Evolutionary conservation across 352 stramenopile species (phyloP).

Genomic region (Plasmopara halstedii): DNA sequence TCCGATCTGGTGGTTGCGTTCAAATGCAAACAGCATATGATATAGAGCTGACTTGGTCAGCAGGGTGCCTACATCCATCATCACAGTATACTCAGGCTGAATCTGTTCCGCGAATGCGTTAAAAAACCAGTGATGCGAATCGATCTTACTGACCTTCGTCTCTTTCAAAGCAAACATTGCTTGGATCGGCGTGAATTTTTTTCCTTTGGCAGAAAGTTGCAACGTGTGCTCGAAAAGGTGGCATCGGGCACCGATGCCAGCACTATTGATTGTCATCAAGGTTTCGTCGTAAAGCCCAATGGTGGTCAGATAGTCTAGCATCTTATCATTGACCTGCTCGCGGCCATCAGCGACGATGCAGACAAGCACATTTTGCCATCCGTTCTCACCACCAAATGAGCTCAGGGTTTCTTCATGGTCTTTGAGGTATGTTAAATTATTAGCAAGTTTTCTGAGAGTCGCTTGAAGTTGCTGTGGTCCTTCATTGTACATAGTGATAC

Average conservation of each 20-base stretch:
- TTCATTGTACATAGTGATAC: neutral
- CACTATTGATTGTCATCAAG: constrained; percentile 78
- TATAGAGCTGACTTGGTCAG: constrained; percentile 68
- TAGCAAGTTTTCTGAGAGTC: neutral
- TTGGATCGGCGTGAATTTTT: constrained; percentile 64
- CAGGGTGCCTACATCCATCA: constrained; percentile 85
- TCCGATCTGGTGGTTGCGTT: constrained; percentile 72
- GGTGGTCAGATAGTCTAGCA: constrained; percentile 64
- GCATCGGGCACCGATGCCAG: constrained; percentile 70
- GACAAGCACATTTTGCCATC: constrained; percentile 77
- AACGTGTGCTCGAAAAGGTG: constrained; percentile 84
- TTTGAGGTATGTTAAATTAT: neutral
- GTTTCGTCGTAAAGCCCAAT: constrained; percentile 83
- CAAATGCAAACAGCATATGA: constrained; percentile 73
- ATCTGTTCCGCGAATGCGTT: constrained; percentile 77
- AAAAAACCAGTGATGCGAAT: constrained; percentile 85
- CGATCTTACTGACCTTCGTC: constrained; percentile 70
- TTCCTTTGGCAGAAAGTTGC: constrained; percentile 64
- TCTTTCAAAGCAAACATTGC: constrained; percentile 79
- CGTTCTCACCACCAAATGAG: constrained; percentile 63
- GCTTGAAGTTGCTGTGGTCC: neutral
- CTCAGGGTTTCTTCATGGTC: no score
- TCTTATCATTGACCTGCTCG: constrained; percentile 68
- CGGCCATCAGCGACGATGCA: constrained; percentile 77
- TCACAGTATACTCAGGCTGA: constrained; percentile 69